Percentiles rank a stretch among this genome's conserved stretches.
Evolutionary conservation across 257 asterid species (phyloP).

Genomic region (Asclepias syriaca): DNA sequence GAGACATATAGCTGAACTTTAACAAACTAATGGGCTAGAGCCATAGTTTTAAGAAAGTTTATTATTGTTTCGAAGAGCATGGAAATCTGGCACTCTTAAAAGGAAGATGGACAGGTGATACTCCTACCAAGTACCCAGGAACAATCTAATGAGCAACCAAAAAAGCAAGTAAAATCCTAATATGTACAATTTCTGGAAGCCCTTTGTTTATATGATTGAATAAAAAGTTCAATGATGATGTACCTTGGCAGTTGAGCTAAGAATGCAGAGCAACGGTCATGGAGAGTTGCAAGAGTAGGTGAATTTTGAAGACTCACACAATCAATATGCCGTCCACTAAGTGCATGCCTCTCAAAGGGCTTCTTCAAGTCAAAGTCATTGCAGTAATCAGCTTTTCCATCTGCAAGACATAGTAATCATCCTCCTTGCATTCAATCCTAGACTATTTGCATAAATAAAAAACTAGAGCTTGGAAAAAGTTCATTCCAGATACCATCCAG

Average conservation of each 20-base stretch:
- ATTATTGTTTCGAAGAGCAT: background rate
- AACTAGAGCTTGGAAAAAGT: background rate
- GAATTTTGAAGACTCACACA: constrained; percentile 70
- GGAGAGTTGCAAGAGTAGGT: constrained; percentile 55
- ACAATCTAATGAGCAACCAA: background rate
- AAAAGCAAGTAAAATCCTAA: background rate
- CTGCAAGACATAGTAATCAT: constrained; percentile 35
- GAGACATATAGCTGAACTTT: background rate
- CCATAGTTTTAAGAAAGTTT: background rate
- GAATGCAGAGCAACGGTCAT: constrained; percentile 66
- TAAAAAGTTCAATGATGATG: background rate
- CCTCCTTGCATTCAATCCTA: constrained; percentile 10
- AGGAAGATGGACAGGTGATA: background rate
- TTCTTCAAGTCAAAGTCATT: constrained; percentile 83
- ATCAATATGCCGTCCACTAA: constrained; percentile 52
- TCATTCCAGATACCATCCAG: background rate
- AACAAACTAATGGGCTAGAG: background rate
- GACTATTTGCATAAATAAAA: constrained; percentile 3
- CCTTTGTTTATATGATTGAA: background rate
- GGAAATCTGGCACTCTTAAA: background rate
- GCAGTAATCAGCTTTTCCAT: constrained; percentile 76
- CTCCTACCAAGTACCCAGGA: background rate
- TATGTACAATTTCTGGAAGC: background rate
- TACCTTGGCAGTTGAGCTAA: constrained; percentile 69
- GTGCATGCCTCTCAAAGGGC: constrained; percentile 80